Conservation (phyloP, 192 early-diverging fungal species). For the Funneliformis geosporum region DNA sequence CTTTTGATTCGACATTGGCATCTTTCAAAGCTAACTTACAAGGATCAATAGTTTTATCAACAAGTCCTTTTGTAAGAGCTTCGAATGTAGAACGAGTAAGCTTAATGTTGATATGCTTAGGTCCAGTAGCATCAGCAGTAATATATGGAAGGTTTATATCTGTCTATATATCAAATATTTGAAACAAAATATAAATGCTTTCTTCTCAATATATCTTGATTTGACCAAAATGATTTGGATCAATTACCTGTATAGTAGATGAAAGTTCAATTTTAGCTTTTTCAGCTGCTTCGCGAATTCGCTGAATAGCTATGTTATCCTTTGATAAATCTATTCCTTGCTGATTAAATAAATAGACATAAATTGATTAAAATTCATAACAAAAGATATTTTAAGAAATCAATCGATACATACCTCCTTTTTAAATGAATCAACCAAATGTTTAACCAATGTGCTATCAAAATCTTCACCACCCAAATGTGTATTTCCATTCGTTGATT, state of each 20-base stretch:
- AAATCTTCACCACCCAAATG: conserved; percentile 79
- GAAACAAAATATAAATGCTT: not conserved
- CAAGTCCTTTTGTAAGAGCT: conserved; percentile 72
- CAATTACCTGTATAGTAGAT: conserved; percentile 63
- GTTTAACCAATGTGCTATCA: conserved; percentile 70
- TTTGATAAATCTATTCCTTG: conserved; percentile 78
- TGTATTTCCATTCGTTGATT: conserved; percentile 98
- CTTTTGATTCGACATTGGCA: conserved; percentile 76
- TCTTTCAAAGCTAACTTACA: conserved; percentile 98
- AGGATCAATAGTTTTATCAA: conserved; percentile 87
- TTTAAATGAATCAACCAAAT: conserved; percentile 88
- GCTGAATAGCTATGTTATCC: conserved; percentile 96
- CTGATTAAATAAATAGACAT: not conserved
- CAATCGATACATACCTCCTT: conserved; percentile 58
- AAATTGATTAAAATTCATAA: not conserved
- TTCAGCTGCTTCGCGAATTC: conserved; percentile 95
- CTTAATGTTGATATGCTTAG: conserved; percentile 98
- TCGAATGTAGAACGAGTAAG: conserved; percentile 91
- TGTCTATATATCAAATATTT: conserved; percentile 52
- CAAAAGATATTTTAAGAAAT: not conserved
- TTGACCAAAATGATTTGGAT: not conserved
- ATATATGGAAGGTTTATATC: conserved; percentile 98
- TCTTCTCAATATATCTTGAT: not conserved
- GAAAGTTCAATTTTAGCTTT: conserved; percentile 99
- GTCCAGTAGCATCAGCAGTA: conserved; percentile 81